Percentiles rank a stretch among this genome's conserved stretches.
phyloP scores from a whole-genome alignment of 345 rosid genomes.

The Mangifera indica region DNA sequence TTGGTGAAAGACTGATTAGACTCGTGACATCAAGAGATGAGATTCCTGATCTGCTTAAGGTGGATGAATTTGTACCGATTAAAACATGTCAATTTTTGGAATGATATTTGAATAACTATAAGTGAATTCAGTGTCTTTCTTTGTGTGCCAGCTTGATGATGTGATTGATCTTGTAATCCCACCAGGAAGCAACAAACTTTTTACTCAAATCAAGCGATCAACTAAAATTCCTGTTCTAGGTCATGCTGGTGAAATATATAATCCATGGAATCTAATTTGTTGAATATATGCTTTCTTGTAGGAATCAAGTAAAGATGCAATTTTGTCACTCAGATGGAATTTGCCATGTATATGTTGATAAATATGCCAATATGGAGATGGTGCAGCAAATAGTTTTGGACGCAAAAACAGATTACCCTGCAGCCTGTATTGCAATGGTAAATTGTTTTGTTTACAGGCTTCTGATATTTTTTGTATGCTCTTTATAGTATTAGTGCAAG shows the following conservation, averaged over 20 bases:
- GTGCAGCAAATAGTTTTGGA: conserved; percentile 81
- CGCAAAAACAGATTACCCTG: conserved; percentile 94
- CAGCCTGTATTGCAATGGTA: conserved; percentile 99
- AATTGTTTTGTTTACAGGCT: conserved; percentile 15
- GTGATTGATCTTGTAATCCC: conserved; percentile 99
- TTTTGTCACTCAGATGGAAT: conserved; percentile 72
- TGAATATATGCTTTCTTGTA: conserved; percentile 4
- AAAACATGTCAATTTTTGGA: not conserved
- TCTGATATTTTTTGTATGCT: not conserved
- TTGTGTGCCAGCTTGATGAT: conserved; percentile 82
- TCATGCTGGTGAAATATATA: conserved; percentile 74
- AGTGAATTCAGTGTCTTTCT: conserved; percentile 24
- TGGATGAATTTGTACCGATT: conserved; percentile 26
- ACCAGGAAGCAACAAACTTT: conserved; percentile 95
- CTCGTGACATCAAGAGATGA: conserved; percentile 97
- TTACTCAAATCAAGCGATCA: conserved; percentile 80
- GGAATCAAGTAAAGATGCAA: conserved; percentile 5
- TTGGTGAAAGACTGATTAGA: conserved; percentile 82
- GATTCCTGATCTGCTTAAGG: conserved; percentile 97
- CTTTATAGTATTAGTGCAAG: not conserved
- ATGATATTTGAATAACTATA: conserved; percentile 3
- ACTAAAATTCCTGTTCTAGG: conserved; percentile 97
- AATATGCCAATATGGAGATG: conserved; percentile 77
- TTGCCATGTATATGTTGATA: conserved; percentile 90
- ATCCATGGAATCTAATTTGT: conserved; percentile 7